These are phyloP conservation scores for Sphagnum tenellum DNA, from an alignment of 225 moss, liverwort and hornwort species.

Conservation along the genomic window DNA sequence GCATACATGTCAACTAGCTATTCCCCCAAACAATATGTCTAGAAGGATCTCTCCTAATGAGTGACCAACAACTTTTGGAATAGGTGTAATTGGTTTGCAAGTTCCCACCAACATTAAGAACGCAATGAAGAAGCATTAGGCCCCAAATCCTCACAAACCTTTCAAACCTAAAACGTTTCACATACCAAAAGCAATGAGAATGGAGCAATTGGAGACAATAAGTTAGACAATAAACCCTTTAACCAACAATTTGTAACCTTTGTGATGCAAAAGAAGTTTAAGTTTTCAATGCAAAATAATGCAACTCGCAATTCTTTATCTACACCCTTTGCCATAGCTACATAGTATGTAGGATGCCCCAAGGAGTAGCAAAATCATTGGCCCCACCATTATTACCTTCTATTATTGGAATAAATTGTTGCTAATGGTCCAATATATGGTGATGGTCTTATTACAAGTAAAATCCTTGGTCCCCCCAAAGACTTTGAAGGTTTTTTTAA, in stretches of 20 bases:
- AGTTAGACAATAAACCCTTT: not conserved
- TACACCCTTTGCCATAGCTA: constrained; percentile 1
- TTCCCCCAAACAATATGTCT: constrained; percentile 27
- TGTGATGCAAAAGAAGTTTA: constrained; percentile 3
- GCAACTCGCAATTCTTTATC: constrained; percentile 12
- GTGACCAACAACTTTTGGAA: constrained; percentile 75
- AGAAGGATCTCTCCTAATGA: constrained; percentile 57
- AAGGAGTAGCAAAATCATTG: not conserved
- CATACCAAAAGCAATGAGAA: constrained; percentile 41
- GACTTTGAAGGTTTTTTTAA: constrained; percentile 11
- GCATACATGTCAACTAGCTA: too few species aligned
- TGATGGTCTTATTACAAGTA: not conserved
- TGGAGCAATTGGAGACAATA: constrained; percentile 7
- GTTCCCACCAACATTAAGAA: constrained; percentile 40
- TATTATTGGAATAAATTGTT: not conserved
- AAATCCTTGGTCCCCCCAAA: not conserved
- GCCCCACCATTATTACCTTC: not conserved
- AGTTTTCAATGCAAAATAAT: constrained; percentile 6
- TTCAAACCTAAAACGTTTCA: constrained; percentile 64
- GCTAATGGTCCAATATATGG: too few species aligned
- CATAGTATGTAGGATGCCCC: too few species aligned
- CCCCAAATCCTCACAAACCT: constrained; percentile 45
- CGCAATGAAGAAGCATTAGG: constrained; percentile 48
- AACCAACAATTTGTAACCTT: constrained; percentile 5
- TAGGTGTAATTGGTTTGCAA: constrained; percentile 50